Evolutionary conservation across 192 early-diverging fungal species (phyloP).

Genomic region (Spinellus fusiger): DNA sequence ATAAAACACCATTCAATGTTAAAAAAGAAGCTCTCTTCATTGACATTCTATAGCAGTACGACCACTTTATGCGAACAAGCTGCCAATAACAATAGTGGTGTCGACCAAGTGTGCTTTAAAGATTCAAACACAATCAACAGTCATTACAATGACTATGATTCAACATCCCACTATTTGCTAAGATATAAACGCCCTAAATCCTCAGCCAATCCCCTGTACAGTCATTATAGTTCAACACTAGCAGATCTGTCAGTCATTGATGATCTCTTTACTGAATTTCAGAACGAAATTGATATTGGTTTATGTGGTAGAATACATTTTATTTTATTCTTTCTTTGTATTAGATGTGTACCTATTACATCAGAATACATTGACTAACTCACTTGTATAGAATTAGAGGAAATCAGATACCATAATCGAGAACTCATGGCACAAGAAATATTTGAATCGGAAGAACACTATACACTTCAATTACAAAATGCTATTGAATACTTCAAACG

Average conservation of each 20-base stretch:
- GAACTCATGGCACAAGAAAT: slow-evolving; percentile 1
- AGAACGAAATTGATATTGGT: neutral
- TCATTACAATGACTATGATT: neutral
- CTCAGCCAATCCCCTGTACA: neutral
- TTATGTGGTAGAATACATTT: neutral
- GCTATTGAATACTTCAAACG: neutral
- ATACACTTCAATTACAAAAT: neutral
- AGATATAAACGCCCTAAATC: neutral
- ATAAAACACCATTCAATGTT: neutral
- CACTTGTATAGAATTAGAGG: neutral
- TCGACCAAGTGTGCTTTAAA: neutral
- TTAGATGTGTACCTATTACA: too few species aligned
- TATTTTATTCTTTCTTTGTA: neutral
- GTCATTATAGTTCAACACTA: neutral
- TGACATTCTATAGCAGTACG: neutral
- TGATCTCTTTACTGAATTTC: neutral
- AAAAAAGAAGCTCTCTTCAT: neutral
- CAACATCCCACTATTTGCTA: neutral
- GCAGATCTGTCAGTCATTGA: neutral
- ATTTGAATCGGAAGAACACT: slow-evolving; percentile 6
- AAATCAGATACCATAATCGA: slow-evolving; percentile 2
- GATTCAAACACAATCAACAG: neutral
- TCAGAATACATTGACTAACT: neutral
- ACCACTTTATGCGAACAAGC: neutral
- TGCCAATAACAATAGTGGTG: neutral